Percentiles rank a stretch among this genome's conserved stretches.
phyloP scores from a whole-genome alignment of 805 yeast species.

The Osmozyma mogii region DNA sequence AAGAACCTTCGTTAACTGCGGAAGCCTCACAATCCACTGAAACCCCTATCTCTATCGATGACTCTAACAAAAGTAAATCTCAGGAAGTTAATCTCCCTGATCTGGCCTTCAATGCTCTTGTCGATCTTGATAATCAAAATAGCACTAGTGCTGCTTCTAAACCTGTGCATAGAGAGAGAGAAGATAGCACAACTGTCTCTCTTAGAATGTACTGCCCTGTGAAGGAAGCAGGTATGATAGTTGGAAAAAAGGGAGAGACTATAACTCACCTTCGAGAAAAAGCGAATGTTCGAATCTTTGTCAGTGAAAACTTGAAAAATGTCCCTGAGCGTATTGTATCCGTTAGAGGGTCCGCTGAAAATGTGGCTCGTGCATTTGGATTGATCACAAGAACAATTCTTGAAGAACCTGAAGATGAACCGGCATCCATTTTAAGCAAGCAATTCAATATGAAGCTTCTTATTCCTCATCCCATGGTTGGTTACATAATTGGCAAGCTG shows the following conservation, averaged over 20 bases:
- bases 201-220: constrained; percentile 70
- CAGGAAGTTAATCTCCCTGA: too few species aligned
- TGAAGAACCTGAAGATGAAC: constrained; percentile 58
- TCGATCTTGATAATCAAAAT: background rate
- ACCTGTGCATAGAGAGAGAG: constrained; percentile 33
- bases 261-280: constrained; percentile 56
- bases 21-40: too few species aligned
- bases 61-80: too few species aligned
- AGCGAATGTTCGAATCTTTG: constrained; percentile 59
- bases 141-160: constrained; percentile 7
- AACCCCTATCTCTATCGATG: too few species aligned
- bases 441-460: constrained; percentile 52
- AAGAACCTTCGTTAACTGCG: too few species aligned
- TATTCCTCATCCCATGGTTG: constrained; percentile 74
- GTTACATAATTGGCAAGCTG: constrained; percentile 70
- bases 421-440: constrained; percentile 48
- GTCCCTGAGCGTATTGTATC: constrained; percentile 69
- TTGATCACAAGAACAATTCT: constrained; percentile 57
- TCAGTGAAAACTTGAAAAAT: constrained; percentile 64
- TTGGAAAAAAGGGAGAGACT: constrained; percentile 75
- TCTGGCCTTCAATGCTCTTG: too few species aligned
- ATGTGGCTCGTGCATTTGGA: constrained; percentile 78
- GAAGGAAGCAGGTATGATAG: constrained; percentile 66
- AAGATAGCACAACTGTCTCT: constrained; percentile 55
- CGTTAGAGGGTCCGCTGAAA: constrained; percentile 67